Evolutionary conservation across 176 grass and related monocot genomes (phyloP).

Genomic region (maize (Zea mays)): DNA sequence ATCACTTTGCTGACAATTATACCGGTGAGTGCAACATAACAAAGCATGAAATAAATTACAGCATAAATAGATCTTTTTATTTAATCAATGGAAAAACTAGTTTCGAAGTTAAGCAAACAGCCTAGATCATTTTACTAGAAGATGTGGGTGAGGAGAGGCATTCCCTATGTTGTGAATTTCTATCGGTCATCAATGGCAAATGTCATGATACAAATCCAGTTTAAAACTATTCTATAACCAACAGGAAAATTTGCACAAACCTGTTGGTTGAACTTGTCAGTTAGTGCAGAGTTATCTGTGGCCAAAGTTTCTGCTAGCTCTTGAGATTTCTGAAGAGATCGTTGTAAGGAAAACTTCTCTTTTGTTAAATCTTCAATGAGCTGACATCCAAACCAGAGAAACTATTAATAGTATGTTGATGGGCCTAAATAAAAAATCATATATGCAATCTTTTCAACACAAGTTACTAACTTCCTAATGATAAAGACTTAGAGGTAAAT

Average conservation of each 20-base stretch:
- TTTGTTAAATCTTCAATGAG: constrained; percentile 96
- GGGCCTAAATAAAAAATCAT: constrained; percentile 4
- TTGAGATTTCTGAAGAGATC: constrained; percentile 79
- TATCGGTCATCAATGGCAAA: neutral
- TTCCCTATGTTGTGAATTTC: neutral
- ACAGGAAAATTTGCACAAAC: constrained; percentile 41
- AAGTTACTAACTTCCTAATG: constrained; percentile 26
- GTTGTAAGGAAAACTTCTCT: constrained; percentile 95
- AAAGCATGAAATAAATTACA: neutral
- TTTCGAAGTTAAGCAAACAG: constrained; percentile 21
- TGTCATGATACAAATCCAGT: neutral
- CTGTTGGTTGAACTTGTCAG: constrained; percentile 97
- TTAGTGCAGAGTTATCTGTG: constrained; percentile 87
- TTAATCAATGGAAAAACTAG: constrained; percentile 4
- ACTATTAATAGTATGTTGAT: constrained; percentile 29
- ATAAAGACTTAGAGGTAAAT: constrained; percentile 28
- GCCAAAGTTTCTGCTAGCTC: constrained; percentile 70
- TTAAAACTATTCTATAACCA: constrained; percentile 21
- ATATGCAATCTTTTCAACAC: constrained; percentile 3
- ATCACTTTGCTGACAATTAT: constrained; percentile 14
- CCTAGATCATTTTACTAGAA: constrained; percentile 15
- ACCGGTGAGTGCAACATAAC: neutral
- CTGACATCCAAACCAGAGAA: constrained; percentile 52
- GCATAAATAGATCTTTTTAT: neutral
- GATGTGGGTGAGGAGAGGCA: neutral